A percentile compares a stretch with the other conserved stretches of the same genome.
These are phyloP conservation scores for Perkinsus marinus DNA, from an alignment of 169 alveolate genomes.

Conservation along the genomic window DNA sequence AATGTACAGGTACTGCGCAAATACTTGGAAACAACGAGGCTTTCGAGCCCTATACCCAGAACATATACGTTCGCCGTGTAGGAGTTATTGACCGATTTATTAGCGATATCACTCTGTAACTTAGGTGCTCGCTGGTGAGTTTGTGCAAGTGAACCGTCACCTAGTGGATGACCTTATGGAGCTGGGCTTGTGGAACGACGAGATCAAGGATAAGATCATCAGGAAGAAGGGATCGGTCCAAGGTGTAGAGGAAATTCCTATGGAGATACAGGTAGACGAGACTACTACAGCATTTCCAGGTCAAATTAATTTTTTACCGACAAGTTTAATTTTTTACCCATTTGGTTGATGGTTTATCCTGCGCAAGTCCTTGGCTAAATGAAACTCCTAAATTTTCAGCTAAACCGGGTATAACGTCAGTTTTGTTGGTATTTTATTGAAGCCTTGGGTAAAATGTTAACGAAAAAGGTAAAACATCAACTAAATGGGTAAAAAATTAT, in stretches of 20 bases:
- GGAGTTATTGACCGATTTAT: neutral
- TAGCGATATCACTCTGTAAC: neutral
- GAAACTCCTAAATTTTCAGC: too few relatives aligned
- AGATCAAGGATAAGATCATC: constrained; percentile 79
- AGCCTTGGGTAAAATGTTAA: too few relatives aligned
- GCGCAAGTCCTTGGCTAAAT: too few relatives aligned
- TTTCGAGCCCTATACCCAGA: constrained; percentile 95
- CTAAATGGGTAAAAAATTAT: too few relatives aligned
- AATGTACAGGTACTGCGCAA: neutral
- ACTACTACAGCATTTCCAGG: too few relatives aligned
- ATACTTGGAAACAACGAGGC: constrained; percentile 84
- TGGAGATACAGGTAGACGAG: constrained; percentile 56
- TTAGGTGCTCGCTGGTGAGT: constrained; percentile 41
- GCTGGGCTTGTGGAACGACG: constrained; percentile 80
- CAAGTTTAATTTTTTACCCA: too few relatives aligned
- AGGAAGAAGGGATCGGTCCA: constrained; percentile 89
- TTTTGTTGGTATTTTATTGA: too few relatives aligned
- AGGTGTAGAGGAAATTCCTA: constrained; percentile 75
- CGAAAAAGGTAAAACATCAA: too few relatives aligned
- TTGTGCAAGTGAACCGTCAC: constrained; percentile 92
- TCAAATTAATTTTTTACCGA: too few relatives aligned
- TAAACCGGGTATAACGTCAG: too few relatives aligned
- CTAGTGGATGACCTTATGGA: constrained; percentile 84
- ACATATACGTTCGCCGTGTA: constrained; percentile 91
- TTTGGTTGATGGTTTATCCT: too few relatives aligned